Base-by-base conservation (phyloP, 2,329 filamentous ascomycete species). In the Fusarium guadeloupense region DNA sequence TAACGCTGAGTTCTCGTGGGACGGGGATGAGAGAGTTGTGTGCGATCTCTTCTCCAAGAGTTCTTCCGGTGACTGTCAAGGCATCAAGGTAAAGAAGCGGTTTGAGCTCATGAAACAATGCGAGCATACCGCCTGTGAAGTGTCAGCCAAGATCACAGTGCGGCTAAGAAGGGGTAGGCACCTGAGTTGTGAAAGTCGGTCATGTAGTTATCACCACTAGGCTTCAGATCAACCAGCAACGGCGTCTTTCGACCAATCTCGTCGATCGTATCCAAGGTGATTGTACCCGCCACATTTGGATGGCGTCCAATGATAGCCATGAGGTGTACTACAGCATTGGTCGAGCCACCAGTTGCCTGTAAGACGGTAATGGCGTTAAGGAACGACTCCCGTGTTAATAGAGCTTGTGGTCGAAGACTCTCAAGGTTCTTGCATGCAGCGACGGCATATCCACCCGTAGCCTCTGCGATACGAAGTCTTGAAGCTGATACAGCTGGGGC, bases 341-440 rank as follows among this genome's bases (percentile, higher is more conserved):
- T 96, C 5, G 89, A 92, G 44, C 92, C 92, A 16, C 92, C 92
- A 23, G 94, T 84, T 4, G 90, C 90, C 81, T 96, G 95, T 40
- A 93, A 88, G 67, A 96, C 92, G 2, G 90, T 92, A 26, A 96
- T 85, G 4, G 92, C 92, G 69, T 96, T 96, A 70, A 94, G 85
- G 69, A 96, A 94, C 0, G 90, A 89, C 13, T 85, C 85, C 58
- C 88, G 88, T 0, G 89, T 91, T 34, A 96, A 79, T 3, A 96
- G 77, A 34, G 87, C 81, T 33, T 88, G 85, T 0, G 92, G 92
- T 1, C 80, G 84, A 47, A 93, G 89, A 59, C 87, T 81, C 56
- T 86, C 84, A 54, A 88, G 84, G 62, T 85, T 84, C 59, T 88
- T 84, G 73, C 92, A 85, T 0, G 75, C 71, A 54, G 83, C 83